Conservation (phyloP, 2,329 filamentous ascomycete species). For the Alternaria sp. region DNA sequence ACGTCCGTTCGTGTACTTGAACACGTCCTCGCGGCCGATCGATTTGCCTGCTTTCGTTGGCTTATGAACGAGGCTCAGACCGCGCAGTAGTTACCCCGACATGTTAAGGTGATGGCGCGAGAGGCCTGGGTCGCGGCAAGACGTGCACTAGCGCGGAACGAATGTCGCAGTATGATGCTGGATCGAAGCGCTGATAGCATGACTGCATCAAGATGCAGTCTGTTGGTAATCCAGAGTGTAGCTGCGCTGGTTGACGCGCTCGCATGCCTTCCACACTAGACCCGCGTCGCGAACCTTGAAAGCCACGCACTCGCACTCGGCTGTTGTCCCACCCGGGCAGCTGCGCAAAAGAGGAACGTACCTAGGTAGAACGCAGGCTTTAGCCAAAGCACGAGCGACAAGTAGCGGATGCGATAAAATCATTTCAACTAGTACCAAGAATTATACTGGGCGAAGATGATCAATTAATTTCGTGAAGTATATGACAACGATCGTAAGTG, state of each 20-base stretch:
- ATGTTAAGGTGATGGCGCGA: conserved; percentile 8
- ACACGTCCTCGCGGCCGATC: conserved; percentile 28
- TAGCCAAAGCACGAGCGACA: too few relatives aligned
- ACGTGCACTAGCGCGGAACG: accelerated
- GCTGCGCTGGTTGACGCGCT: neutral
- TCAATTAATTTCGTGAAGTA: too few relatives aligned
- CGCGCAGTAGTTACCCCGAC: neutral
- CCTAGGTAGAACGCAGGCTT: too few relatives aligned
- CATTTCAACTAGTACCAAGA: too few relatives aligned
- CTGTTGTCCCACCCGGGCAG: neutral
- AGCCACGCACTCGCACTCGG: neutral
- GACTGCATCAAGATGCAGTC: neutral
- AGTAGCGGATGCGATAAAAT: too few relatives aligned
- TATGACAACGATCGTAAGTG: too few relatives aligned
- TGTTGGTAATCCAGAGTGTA: accelerated
- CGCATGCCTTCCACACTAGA: neutral
- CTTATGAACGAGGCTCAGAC: neutral
- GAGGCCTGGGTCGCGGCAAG: neutral
- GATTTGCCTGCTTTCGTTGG: conserved; percentile 3
- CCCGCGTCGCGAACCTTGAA: neutral
- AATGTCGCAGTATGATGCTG: neutral
- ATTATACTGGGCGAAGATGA: too few relatives aligned
- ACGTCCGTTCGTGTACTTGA: conserved; percentile 35
- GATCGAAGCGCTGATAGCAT: neutral
- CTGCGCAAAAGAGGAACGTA: neutral